Evolutionary conservation across 2,329 filamentous ascomycete species (phyloP).

Genomic region (Fusarium irregulare): DNA sequence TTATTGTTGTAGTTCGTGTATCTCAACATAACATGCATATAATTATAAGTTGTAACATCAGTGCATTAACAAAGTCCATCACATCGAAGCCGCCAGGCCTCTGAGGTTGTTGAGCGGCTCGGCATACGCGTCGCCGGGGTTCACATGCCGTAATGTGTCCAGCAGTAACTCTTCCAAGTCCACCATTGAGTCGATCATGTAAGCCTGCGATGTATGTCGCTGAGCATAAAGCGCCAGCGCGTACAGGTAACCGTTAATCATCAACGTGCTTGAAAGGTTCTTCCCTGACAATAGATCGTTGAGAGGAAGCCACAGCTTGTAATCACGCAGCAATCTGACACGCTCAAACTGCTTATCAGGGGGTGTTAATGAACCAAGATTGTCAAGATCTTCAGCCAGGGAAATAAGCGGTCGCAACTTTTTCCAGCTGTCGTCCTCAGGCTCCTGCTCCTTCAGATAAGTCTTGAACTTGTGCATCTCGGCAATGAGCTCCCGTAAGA

Average conservation of each 20-base stretch:
- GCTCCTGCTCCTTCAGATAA: constrained; percentile 8
- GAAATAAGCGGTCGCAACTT: constrained; percentile 18
- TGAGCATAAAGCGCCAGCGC: constrained; percentile 13
- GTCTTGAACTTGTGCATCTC: constrained; percentile 24
- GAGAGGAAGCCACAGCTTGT: constrained; percentile 21
- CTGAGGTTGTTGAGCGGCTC: background rate
- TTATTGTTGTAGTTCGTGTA: background rate
- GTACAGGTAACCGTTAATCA: constrained; percentile 28
- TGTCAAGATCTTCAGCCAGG: constrained; percentile 10
- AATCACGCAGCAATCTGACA: constrained; percentile 8
- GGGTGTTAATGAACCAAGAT: constrained; percentile 8
- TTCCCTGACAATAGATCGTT: constrained; percentile 19
- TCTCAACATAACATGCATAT: background rate
- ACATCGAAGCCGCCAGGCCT: background rate
- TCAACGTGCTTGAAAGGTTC: constrained; percentile 20
- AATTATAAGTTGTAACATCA: background rate
- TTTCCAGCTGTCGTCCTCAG: background rate
- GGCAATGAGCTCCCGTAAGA: constrained; percentile 3
- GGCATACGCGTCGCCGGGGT: background rate
- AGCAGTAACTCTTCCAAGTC: constrained; percentile 15
- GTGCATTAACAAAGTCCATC: background rate
- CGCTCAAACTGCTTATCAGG: constrained; percentile 19
- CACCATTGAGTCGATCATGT: constrained; percentile 13
- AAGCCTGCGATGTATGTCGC: constrained; percentile 13
- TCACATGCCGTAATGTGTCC: constrained; percentile 8